Base-by-base conservation (phyloP, 2,329 filamentous ascomycete species). In the Calonectria pseudoreteaudii region DNA sequence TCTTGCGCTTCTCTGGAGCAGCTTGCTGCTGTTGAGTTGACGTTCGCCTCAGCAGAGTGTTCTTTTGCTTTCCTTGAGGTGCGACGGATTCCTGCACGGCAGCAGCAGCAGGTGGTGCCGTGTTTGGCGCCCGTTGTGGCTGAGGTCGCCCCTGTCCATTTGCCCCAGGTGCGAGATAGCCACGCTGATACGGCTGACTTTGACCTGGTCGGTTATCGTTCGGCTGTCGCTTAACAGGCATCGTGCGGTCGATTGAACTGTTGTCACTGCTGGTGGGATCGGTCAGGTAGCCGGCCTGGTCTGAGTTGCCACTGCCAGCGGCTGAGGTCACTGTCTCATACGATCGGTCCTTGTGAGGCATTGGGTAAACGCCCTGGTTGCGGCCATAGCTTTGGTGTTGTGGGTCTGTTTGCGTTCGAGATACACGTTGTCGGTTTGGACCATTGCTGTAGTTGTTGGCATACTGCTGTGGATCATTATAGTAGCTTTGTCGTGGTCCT, bases 211-310 rank as follows among this genome's bases (percentile, higher is more conserved):
- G 87, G 76, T 93, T 93, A 66, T 93, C 93, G 79, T 94, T 94
- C 93, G 8, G 85, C 81, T 10, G 81, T 71, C 88, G 90, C 79
- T 90, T 90, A 44, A 88, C 86, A 7, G 88, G 87, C 66, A 92
- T 90, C 30, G 92, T 87, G 75, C 95, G 93, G 82, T 98, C 95
- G 78, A 97, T 91, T 2, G 95, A 98, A 86, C 95, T 97, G 86
- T 98, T 98, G 82, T 98, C 94, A 82, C 95, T 98, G 86, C 94
- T 97, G 70, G 90, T 86, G 52, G 94, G 96, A 82, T 98, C 95
- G 73, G 95, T 98, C 77, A 93, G 93, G 84, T 97, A 96, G 70
- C 92, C 93, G 81, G 91, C 93, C 16, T 92, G 92, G 72, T 98
- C 95, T 76, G 93, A 91, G 78, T 91, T 94, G 65, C 92, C 94